These are phyloP conservation scores for Trichoderma asperelloides DNA, from an alignment of 495 filamentous ascomycete genomes.

Conservation along the genomic window DNA sequence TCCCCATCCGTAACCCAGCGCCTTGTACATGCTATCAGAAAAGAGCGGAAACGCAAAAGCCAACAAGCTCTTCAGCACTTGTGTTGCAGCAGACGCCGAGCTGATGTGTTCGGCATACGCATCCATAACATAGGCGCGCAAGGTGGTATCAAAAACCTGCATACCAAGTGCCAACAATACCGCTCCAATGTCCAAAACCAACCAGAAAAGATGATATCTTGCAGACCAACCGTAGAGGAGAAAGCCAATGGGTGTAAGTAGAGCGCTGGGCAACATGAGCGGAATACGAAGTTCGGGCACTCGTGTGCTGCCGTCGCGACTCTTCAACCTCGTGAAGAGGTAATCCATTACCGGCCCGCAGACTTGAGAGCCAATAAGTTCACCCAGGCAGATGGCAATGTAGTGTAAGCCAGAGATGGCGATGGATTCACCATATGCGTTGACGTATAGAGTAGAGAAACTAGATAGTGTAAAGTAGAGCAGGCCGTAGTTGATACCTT, in stretches of 20 bases:
- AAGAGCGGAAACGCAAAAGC: neutral
- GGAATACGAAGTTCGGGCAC: neutral
- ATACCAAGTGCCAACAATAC: neutral
- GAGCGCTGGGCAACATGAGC: neutral
- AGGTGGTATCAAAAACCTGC: neutral
- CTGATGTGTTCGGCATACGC: neutral
- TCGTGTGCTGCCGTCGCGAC: neutral
- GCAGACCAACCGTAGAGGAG: neutral
- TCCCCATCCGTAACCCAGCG: neutral
- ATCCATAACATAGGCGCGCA: neutral
- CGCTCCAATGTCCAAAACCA: neutral
- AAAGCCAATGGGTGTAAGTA: neutral
- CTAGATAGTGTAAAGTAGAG: neutral
- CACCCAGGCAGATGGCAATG: neutral
- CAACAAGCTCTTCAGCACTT: neutral
- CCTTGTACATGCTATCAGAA: neutral
- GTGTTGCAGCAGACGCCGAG: neutral
- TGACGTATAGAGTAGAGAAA: neutral
- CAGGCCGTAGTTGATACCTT: too few species aligned
- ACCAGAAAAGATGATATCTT: neutral
- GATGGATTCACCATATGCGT: neutral
- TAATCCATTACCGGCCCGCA: neutral
- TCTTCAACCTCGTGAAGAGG: neutral
- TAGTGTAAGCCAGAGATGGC: neutral
- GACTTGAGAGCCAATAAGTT: neutral